Base-by-base conservation (phyloP, 2,329 filamentous ascomycete species). In the Neonectria sp. region DNA sequence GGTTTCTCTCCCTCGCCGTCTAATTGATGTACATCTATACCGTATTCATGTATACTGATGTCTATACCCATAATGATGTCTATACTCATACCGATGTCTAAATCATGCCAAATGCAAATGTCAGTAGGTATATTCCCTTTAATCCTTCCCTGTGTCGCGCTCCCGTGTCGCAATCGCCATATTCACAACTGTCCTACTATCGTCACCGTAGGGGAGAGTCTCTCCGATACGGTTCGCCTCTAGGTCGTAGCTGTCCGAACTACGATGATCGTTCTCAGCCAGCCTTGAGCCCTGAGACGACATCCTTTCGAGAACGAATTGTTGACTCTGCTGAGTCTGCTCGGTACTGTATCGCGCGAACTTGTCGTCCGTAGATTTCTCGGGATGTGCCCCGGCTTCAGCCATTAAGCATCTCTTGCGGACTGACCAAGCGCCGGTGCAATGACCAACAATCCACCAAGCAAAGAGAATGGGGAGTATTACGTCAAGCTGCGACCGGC, bases 381-480 rank as follows among this genome's bases (percentile, higher is more conserved):
- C 45, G 21, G 21, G 9, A 21, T 48, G 9, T 8, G n/a, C 7
- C 45, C 12, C 45, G 9, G 45, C 45, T 6, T 48, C 45, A 3
- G 45, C 45, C 21, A 64, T 70, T 40, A 71, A 17, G 4, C 71
- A 73, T n/a, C 71, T 68, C 68, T 73, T 76, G 29, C 71, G 68
- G 3, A 75, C 65, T 15, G 74, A 68, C 13, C 75, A 75, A 37
- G 63, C 73, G 0, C 67, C 60, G 0, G 63, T 66, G 2, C 75
- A 64, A n/a, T 76, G 74, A 3, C 68, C 74, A 1, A 73, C 65
- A 21, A 82, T 24, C 71, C 80, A 83, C 77, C 78, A 82, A 0
- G 79, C 61, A 45, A 85, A 85, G 3, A 86, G 67, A 4, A 85
- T 77, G 0, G 83, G 83, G 1, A 86, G 75, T 1, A 80, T 78